Conservation (phyloP, 2,329 filamentous ascomycete genomes). For the Rutstroemia sydowiana region DNA sequence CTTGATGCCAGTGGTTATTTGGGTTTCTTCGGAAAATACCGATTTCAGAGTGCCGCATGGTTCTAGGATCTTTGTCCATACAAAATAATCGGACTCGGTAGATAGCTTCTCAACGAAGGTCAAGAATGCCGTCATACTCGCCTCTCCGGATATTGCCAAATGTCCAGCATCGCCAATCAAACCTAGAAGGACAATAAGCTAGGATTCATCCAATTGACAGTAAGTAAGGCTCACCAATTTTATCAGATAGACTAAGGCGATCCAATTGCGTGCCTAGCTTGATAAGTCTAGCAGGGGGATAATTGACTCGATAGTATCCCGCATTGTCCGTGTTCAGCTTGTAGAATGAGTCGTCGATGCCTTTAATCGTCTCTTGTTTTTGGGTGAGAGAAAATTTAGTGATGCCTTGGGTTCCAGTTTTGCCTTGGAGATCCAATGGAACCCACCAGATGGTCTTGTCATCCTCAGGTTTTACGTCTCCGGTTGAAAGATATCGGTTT, state of each 20-base stretch:
- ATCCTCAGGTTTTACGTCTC: conserved; percentile 84
- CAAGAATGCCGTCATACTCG: conserved; percentile 72
- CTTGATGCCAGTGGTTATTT: conserved; percentile 65
- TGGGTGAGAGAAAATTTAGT: conserved; percentile 61
- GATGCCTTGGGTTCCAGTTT: conserved; percentile 54
- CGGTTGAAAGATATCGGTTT: conserved; percentile 82
- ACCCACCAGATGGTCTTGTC: conserved; percentile 95
- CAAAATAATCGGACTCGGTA: conserved; percentile 74
- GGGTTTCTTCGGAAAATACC: conserved; percentile 73
- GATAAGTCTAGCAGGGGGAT: conserved; percentile 45
- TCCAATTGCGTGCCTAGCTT: conserved; percentile 73
- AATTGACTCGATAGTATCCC: conserved; percentile 83
- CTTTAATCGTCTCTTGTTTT: conserved; percentile 70
- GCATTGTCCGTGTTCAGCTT: conserved; percentile 69
- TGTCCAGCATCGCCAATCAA: conserved; percentile 85
- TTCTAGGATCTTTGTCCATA: conserved; percentile 79
- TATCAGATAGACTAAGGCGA: conserved; percentile 75
- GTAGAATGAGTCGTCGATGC: conserved; percentile 76
- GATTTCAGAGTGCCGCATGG: conserved; percentile 71
- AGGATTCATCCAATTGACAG: no score
- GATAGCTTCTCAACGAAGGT: conserved; percentile 80
- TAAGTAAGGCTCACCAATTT: conserved; percentile 56
- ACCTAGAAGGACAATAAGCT: conserved; percentile 14
- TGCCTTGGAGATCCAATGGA: conserved; percentile 77
- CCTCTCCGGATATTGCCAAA: conserved; percentile 79